Conservation (phyloP, 78 protist species). For the Isochrysis galbana region DNA sequence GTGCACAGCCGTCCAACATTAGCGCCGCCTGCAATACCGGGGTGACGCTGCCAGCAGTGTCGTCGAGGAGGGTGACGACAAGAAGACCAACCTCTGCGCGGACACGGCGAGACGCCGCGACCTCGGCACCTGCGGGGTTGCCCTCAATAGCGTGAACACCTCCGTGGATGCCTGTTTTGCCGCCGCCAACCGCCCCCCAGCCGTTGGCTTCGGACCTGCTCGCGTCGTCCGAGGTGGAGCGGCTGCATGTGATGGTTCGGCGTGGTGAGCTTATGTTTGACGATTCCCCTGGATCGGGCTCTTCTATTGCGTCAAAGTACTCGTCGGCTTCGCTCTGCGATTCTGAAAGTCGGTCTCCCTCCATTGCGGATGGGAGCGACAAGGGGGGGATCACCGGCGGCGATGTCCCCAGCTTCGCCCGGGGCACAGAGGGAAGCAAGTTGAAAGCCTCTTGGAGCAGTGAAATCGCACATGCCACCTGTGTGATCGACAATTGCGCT, state of each 20-base stretch:
- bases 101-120: background rate
- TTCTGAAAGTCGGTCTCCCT: background rate
- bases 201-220: background rate
- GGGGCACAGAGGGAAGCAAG: background rate
- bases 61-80: background rate
- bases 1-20: background rate
- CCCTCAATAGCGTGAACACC: too few relatives aligned
- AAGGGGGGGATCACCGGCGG: background rate
- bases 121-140: too few relatives aligned
- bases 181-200: too few relatives aligned
- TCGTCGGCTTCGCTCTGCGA: background rate
- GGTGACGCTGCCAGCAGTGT: background rate
- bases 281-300: too few relatives aligned
- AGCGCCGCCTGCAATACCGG: background rate
- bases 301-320: background rate
- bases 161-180: too few relatives aligned
- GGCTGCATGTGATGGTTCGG: background rate
- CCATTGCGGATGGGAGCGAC: background rate
- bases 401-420: background rate
- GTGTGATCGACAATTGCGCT: background rate
- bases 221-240: background rate
- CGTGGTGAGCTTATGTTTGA: too few relatives aligned
- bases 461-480: background rate
- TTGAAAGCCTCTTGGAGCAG: background rate
- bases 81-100: background rate